Base-by-base conservation (phyloP, 2,329 filamentous ascomycete genomes). In the Fusarium lateritium region DNA sequence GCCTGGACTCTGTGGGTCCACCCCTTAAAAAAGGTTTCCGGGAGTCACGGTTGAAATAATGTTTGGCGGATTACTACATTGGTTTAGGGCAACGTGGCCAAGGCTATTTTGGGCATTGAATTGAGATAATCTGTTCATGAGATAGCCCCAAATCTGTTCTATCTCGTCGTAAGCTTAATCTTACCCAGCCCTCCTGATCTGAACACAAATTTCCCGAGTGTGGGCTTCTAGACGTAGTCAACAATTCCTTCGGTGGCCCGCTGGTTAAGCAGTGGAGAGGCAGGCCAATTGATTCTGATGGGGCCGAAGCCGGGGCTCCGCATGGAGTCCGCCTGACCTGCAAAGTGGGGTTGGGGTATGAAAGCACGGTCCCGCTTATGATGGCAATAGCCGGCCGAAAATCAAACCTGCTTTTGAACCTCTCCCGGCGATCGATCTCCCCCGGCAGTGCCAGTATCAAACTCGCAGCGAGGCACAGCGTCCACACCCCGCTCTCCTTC, bases 281-380 rank as follows among this genome's bases (percentile, higher is more conserved):
- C 19, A n/a, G 51, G 42, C 47, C 43, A 44, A 28, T 46, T 31
- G 28, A 31, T 31, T 31, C 11, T 13, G 31, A 64, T 52, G 66
- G 67, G 56, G 56, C 62, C 51, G 63, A 65, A 39, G 66, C 67
- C 61, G 70, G 67, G 68, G 71, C 71, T 74, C 72, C 71, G 71
- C 69, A 73, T 67, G 24, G 43, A 36, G 34, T 53, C 69, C 68
- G 59, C 60, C 70, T 74, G 72, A 74, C 72, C 72, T 71, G 62
- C 65, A 69, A 65, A 68, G 73, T 74, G 72, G 72, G 69, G 72
- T 60, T 73, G 62, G 62, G 71, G 62, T 67, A 70, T 67, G 59
- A 50, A 57, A 62, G 46, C 42, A 55, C 31, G 43, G 47, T 36
- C 39, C 67, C 67, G 63, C 65, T 69, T 38, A 57, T 51, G 45